Base-by-base conservation (phyloP, 225 moss, liverwort and hornwort genomes). In the Ulota crispa region DNA sequence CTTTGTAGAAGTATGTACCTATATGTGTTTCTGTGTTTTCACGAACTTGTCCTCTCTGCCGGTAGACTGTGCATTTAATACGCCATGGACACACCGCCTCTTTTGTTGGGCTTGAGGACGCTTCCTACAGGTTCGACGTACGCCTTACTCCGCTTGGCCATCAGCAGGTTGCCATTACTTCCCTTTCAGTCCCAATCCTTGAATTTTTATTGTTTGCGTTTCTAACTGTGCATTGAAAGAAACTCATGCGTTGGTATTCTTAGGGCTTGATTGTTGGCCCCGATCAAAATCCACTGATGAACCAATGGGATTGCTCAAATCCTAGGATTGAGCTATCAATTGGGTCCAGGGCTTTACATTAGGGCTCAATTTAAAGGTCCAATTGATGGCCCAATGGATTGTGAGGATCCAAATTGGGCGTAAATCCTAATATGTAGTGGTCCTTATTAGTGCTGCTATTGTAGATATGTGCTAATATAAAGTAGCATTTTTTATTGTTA, bases 81-180 rank as follows among this genome's bases (percentile, higher is more conserved):
- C 88, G 91, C 72, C 91, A 91, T 77, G 91, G 91, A 23, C 88
- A 89, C 68, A 87, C 89, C 78, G 28, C 85, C 59, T 82, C 83
- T 15, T 83, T 68, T 64, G 71, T 3, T 21, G 74, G 82, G 47
- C 75, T 82, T 55, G 85, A 79, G 63, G 81, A 68, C 53, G 67
- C 81, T 27, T 37, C 69, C 50, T 41, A 72, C 75, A 90, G 84
- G 71, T 91, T 85, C 68, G 91, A 91, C 73, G 31, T 91, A 76
- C 83, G 88, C 54, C 88, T 91, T 20, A 89, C 87, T 60, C 71
- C 88, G 45, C 84, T 87, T 75, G 91, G 91, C n/a, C 86, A 85
- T 56, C 87, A 91, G 68, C 91, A 91, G 91, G 88, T 91, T 80
- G 43, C 55, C 32, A 75, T 64, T 64, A 6, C 50, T 50, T 50